Evolutionary conservation across 2,329 filamentous ascomycete species (phyloP).

Genomic region (Gyromitra esculenta): DNA sequence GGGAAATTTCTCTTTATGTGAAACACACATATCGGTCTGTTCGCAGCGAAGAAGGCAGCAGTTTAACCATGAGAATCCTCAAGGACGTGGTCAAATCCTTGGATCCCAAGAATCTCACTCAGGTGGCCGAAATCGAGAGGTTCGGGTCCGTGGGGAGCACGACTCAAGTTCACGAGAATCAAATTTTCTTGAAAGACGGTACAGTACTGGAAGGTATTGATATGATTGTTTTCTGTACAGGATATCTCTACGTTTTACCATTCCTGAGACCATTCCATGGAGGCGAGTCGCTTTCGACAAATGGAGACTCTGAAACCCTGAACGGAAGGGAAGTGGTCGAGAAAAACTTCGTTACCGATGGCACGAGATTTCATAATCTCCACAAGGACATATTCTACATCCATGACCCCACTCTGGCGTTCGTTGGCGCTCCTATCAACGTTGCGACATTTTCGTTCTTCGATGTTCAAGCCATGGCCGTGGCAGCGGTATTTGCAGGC

Average conservation of each 20-base stretch:
- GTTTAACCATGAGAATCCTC: not conserved
- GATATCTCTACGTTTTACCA: constrained; percentile 15
- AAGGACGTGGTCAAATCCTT: not conserved
- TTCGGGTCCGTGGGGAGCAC: constrained; percentile 1
- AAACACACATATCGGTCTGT: constrained; percentile 9
- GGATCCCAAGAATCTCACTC: constrained; percentile 15
- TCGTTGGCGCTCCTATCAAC: not conserved
- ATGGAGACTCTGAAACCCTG: not conserved
- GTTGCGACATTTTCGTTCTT: constrained; percentile 21
- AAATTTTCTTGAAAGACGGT: constrained; percentile 24
- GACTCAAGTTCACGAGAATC: not conserved
- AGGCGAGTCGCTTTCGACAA: not conserved
- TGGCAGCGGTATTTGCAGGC: constrained; percentile 16
- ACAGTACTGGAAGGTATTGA: constrained; percentile 17
- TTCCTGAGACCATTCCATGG: not conserved
- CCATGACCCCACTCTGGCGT: constrained; percentile 14
- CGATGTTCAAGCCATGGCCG: constrained; percentile 15
- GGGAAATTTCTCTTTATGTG: not conserved
- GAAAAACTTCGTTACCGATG: not conserved
- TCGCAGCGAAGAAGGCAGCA: not conserved
- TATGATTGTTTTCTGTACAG: constrained; percentile 12
- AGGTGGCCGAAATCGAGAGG: constrained; percentile 12
- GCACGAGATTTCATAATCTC: constrained; percentile 8
- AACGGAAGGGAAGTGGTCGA: not conserved
- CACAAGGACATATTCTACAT: constrained; percentile 23